Evolutionary conservation across 2,329 filamentous ascomycete genomes (phyloP), one percentile per base, ranked within the genome.

Genomic region (Aspergillus proliferans): DNA sequence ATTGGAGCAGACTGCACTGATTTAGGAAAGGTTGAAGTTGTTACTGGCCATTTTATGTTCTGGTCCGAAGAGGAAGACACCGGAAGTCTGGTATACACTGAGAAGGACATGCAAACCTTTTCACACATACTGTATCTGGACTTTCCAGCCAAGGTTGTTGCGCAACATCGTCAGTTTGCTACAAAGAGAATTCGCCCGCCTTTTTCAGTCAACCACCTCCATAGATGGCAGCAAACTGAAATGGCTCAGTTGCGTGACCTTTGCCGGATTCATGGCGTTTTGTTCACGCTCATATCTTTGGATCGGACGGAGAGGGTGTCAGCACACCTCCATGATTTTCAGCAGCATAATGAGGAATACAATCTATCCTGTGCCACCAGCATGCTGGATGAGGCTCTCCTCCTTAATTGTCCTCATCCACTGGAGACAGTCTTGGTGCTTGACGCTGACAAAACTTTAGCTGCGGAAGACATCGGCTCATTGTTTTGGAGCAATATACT

Each of bases 101-200:
- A n/a, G n/a, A n/a, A n/a, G n/a, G n/a, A n/a, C n/a, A n/a, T n/a
- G n/a, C n/a, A n/a, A n/a, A n/a, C n/a, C n/a, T n/a, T n/a, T 58
- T 81, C 79, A 0, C 80, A 85, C 54, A 78, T 86, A 12, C 40
- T 85, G 10, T 84, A n/a, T 85, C 9, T 84, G 24, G 62, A 78
- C 40, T 56, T 72, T 1, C 55, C 68, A 1, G 52, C 69, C 0
- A 55, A 71, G 1, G 21, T 61, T 0, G 61, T 83, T 14, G 51
- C 51, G 1, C 46, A 71, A 39, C 72, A 67, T 15, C 66, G 71
- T n/a, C 33, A 26, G 0, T 45, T 62, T 0, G 77, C 83, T 53
- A 56, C 18, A 1, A 26, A 48, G 12, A 70, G 69, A 51, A 36
- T 8, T 6, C 76, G 78, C 1, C 54, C 64, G 2, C 1, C 15